Evolutionary conservation across 345 rosid species (phyloP), one percentile per base, ranked within the genome.

Genomic region (Litchi chinensis): DNA sequence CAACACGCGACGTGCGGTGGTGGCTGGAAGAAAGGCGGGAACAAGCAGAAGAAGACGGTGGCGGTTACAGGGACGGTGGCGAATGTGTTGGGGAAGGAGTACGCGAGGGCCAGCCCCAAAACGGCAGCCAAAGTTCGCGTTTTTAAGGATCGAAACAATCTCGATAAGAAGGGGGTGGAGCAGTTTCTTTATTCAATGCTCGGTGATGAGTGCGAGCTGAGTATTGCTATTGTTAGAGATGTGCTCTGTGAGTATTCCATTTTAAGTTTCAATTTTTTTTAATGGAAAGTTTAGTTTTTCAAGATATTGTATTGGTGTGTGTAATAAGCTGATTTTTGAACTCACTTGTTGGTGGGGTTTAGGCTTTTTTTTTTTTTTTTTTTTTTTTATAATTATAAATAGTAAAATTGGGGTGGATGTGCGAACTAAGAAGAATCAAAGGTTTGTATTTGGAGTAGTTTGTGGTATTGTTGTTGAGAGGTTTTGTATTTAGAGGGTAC

Each of bases 1-100:
- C 37, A 62, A 82, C 54, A 32, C 37, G 37, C 37, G 37, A 10
- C 77, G 71, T 65, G 39, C 11, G 72, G 73, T 0, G 76, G 83
- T 48, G 83, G 71, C n/a, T 28, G 65, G 65, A 84, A 84, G 62
- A 79, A 82, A 43, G 82, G 79, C 21, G 65, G 87, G 70, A 85
- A 43, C 52, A 92, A 88, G 89, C 85, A 83, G 86, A 93, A 85
- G 87, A 89, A 82, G 71, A 88, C 81, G 77, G 83, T 92, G 76
- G 99, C 97, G 2, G 85, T 85, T 0, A 87, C 96, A 44, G 98
- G 99, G 65, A 95, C 90, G 79, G 95, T 93, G 60, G 91, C 98
- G n/a, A 86, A 94, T 12, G 82, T 95, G 81, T 70, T 93, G 59
- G 95, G 93, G 24, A 95, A 92, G 84, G 99, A 91, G 7, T 93